Evolutionary conservation across 768 basidiomycete genomes (phyloP).

Genomic region (Hemileccinum rubropunctum): DNA sequence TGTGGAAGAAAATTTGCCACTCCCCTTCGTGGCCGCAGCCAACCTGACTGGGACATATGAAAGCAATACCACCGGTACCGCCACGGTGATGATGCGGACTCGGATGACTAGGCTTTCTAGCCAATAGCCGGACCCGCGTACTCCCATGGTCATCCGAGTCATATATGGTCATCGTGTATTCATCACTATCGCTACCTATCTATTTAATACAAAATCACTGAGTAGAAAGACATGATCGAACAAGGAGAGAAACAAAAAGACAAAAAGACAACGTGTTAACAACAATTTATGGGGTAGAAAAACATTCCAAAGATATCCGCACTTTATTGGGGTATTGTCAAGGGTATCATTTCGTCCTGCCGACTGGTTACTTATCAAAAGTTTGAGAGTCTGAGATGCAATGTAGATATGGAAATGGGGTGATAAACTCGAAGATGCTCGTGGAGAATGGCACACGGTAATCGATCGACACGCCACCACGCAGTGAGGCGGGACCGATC

Average conservation of each 20-base stretch:
- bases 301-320: slow-evolving; percentile 7
- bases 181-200: slow-evolving; percentile 1
- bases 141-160: too few relatives aligned
- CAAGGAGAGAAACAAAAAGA: neutral
- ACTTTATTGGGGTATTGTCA: slow-evolving; percentile 17
- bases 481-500: slow-evolving; percentile 12
- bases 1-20: neutral
- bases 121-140: neutral
- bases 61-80: neutral
- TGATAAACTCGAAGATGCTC: slow-evolving; percentile 4
- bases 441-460: slow-evolving; percentile 7
- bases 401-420: slow-evolving; percentile 5
- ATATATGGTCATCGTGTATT: neutral
- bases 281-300: slow-evolving; percentile 1
- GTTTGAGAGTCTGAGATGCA: slow-evolving; percentile 3
- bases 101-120: neutral
- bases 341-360: slow-evolving; percentile 19
- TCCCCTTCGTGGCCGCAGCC: neutral
- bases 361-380: slow-evolving; percentile 2
- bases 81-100: neutral
- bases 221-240: too few relatives aligned
- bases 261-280: neutral
- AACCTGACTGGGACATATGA: slow-evolving; percentile 4
- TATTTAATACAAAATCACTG: slow-evolving; percentile 12
- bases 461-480: slow-evolving; percentile 23